These are phyloP conservation scores for Xylariaceae sp. DNA, from an alignment of 2,329 filamentous ascomycete genomes.

Conservation along the genomic window DNA sequence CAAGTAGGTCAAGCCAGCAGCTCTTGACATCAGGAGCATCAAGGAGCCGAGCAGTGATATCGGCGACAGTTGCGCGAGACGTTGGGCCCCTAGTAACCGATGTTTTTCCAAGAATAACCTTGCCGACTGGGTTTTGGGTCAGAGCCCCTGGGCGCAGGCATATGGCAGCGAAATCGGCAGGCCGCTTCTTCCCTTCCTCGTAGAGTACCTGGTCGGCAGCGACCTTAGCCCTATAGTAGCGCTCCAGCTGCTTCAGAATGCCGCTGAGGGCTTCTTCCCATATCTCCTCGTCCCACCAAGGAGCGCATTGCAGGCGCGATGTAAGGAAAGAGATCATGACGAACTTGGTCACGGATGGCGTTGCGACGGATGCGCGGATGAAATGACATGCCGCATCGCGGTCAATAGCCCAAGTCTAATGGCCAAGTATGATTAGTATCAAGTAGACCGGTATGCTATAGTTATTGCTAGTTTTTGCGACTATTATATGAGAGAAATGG, in stretches of 20 bases:
- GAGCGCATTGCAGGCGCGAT: slow-evolving; percentile 47
- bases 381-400: slow-evolving; percentile 60
- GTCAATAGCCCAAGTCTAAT: slow-evolving; percentile 29
- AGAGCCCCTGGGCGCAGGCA: slow-evolving; percentile 50
- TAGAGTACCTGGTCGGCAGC: slow-evolving; percentile 56
- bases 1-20: slow-evolving; percentile 52
- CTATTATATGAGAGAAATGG: background rate
- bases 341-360: slow-evolving; percentile 55
- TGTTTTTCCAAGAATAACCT: slow-evolving; percentile 46
- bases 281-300: slow-evolving; percentile 50
- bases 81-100: slow-evolving; percentile 37
- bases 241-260: slow-evolving; percentile 41
- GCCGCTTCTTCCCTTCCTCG: slow-evolving; percentile 39
- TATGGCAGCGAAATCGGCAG: slow-evolving; percentile 44
- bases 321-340: slow-evolving; percentile 61
- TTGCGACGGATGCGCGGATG: slow-evolving; percentile 54
- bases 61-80: slow-evolving; percentile 57
- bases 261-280: slow-evolving; percentile 42
- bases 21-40: slow-evolving; percentile 44
- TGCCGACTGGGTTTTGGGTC: slow-evolving; percentile 45
- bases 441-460: background rate
- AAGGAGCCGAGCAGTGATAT: slow-evolving; percentile 53
- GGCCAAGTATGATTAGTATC: background rate
- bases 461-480: background rate
- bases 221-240: slow-evolving; percentile 59